Evolutionary conservation across 257 asterid species (phyloP).

Genomic region (Prunella vulgaris): DNA sequence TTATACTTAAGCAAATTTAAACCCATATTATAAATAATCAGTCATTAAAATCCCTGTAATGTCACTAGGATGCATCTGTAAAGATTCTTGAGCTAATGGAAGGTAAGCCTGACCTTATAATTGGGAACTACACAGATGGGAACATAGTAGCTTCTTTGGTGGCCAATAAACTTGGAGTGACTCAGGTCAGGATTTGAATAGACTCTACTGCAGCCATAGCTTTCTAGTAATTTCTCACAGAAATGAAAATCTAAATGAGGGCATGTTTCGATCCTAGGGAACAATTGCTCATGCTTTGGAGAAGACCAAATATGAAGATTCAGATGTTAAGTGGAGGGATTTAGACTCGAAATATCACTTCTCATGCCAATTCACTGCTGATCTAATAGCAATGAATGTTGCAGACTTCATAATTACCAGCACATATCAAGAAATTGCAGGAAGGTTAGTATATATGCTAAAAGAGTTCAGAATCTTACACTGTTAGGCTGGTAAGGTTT

Average conservation of each 20-base stretch:
- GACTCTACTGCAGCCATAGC: not conserved
- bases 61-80: conserved; percentile 55
- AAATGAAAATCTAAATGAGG: not conserved
- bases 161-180: conserved; percentile 74
- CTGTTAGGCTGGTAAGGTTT: conserved; percentile 5
- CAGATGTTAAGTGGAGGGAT: conserved; percentile 70
- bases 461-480: conserved; percentile 1
- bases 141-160: conserved; percentile 77
- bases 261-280: conserved; percentile 37
- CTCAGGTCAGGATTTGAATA: conserved; percentile 42
- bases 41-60: not conserved
- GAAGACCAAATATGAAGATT: conserved; percentile 83
- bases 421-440: conserved; percentile 92
- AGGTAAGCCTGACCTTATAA: conserved; percentile 78
- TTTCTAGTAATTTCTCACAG: not conserved
- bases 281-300: conserved; percentile 96
- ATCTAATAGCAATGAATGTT: conserved; percentile 75
- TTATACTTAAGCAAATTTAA: not conserved
- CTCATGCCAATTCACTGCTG: conserved; percentile 84
- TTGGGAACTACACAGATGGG: conserved; percentile 88
- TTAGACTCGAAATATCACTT: conserved; percentile 76
- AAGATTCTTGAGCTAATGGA: conserved; percentile 67
- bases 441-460: conserved; percentile 49
- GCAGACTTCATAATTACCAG: conserved; percentile 80
- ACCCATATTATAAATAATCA: conserved; percentile 3